phyloP scores from a whole-genome alignment of 2,329 filamentous ascomycete species.

The Microcyclosporella mali region DNA sequence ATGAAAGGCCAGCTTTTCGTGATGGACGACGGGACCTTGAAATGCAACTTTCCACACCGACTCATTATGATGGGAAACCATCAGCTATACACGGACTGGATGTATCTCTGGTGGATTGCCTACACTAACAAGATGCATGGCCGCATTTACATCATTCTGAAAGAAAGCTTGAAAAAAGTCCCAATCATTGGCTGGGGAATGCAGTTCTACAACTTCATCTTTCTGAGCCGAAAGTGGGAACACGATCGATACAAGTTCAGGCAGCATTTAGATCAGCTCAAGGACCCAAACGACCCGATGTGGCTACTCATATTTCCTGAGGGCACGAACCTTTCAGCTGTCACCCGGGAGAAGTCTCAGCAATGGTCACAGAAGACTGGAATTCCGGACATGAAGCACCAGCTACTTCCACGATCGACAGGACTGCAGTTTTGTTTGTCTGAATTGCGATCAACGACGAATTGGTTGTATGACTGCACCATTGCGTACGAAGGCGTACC shows the following conservation, averaged over 20 bases:
- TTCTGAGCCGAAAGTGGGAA: slow-evolving; percentile 84
- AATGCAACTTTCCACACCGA: slow-evolving; percentile 74
- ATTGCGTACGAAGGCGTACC: slow-evolving; percentile 91
- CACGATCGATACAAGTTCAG: slow-evolving; percentile 70
- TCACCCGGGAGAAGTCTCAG: slow-evolving; percentile 63
- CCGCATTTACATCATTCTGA: slow-evolving; percentile 83
- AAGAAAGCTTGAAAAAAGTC: slow-evolving; percentile 76
- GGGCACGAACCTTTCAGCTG: slow-evolving; percentile 71
- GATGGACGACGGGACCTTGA: slow-evolving; percentile 63
- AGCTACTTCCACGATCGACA: slow-evolving; percentile 72
- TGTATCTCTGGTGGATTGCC: slow-evolving; percentile 91
- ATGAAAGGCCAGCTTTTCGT: slow-evolving; percentile 68
- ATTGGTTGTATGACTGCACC: slow-evolving; percentile 88
- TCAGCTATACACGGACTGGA: slow-evolving; percentile 81
- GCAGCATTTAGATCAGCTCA: slow-evolving; percentile 65
- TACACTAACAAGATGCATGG: slow-evolving; percentile 80
- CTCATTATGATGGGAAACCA: slow-evolving; percentile 83
- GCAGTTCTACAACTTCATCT: slow-evolving; percentile 85
- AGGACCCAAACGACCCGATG: slow-evolving; percentile 69
- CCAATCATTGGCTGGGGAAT: slow-evolving; percentile 75
- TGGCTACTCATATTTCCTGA: slow-evolving; percentile 86
- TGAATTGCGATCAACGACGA: slow-evolving; percentile 65
- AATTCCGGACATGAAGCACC: slow-evolving; percentile 64
- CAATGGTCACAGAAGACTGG: slow-evolving; percentile 72
- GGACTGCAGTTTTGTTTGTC: slow-evolving; percentile 74